Conservation (phyloP, 2,329 filamentous ascomycete species). For the Pseudogymnoascus sp. region DNA sequence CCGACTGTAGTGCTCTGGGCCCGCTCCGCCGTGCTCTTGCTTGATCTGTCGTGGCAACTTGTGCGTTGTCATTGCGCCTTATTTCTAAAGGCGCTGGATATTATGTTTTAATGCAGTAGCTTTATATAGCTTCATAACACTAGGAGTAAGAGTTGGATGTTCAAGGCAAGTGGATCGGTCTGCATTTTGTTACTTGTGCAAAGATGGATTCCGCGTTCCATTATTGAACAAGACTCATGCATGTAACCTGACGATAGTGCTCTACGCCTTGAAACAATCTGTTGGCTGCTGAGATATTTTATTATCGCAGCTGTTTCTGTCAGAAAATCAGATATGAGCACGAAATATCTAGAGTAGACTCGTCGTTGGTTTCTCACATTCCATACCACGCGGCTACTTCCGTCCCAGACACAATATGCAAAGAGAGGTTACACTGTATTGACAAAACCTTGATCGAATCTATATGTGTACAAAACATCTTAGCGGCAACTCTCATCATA, state of each 20-base stretch:
- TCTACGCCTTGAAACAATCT: neutral
- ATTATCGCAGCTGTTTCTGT: neutral
- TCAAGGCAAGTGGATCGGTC: neutral
- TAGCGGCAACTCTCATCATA: constrained; percentile 12
- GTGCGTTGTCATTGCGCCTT: neutral
- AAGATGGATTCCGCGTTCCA: neutral
- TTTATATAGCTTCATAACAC: neutral
- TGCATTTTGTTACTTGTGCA: neutral
- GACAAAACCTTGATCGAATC: constrained; percentile 2
- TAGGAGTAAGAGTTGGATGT: neutral
- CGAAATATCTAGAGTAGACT: neutral
- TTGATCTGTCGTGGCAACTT: neutral
- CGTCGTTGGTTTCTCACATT: neutral
- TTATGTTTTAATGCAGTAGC: neutral
- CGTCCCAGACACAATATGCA: neutral
- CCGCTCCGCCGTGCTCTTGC: neutral
- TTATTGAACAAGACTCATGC: neutral
- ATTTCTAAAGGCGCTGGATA: neutral
- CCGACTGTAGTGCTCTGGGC: neutral
- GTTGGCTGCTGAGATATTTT: neutral
- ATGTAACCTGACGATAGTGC: neutral
- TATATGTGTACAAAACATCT: constrained; percentile 13
- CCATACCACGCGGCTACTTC: neutral
- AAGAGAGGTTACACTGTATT: constrained; percentile 11
- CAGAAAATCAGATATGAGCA: neutral